Base-by-base conservation (phyloP, 306 rosid species). In the Oxytropis ochrocephala region DNA sequence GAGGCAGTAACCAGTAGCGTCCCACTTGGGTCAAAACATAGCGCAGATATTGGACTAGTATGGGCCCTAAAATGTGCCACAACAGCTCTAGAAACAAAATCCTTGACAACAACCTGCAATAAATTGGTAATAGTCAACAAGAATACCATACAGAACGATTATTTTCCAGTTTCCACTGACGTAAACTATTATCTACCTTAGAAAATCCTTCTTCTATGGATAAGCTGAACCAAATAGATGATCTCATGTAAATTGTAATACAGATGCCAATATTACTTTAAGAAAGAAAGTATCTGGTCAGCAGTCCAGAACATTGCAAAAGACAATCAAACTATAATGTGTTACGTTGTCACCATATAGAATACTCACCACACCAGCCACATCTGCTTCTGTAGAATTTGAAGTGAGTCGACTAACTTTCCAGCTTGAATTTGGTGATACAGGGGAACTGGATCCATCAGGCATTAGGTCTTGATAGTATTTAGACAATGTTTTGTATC, bases 1-100 rank as follows among this genome's bases (percentile, higher is more conserved):
- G 98, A 92, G 53, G 98, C 96, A 52, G 95, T 92, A 66, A 92
- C 92, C 49, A 92, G 70, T 81, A 92, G 92, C 41, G 92, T 92
- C 66, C 98, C 98, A 56, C 98, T 92, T 63, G 96, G 98, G 63
- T 92, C 98, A 76, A 89, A 92, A 83, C 92, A 84, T 44, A 92
- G 78, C 5, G 92, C 96, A 65, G 95, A 92, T 75, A 92, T 87
- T 67, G 98, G 95, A 84, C 98, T 89, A 10, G 87, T 79, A 73
- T 92, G 96, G 27, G 96, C 98, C 80, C 88, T 89, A 80, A 92
- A 92, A 46, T 92, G 95, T 57, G 98, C 84, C 54, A 89, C 78
- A 58, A 89, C 83, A 51, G 86, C 90, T 80, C 81, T 83, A 73
- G 95, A 87, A 74, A 78, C 69, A 78, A 92, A 82, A 66, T 92